Evolutionary conservation across 768 basidiomycete species (phyloP), one percentile per base, ranked within the genome.

Genomic region (Butyriboletus loyo): DNA sequence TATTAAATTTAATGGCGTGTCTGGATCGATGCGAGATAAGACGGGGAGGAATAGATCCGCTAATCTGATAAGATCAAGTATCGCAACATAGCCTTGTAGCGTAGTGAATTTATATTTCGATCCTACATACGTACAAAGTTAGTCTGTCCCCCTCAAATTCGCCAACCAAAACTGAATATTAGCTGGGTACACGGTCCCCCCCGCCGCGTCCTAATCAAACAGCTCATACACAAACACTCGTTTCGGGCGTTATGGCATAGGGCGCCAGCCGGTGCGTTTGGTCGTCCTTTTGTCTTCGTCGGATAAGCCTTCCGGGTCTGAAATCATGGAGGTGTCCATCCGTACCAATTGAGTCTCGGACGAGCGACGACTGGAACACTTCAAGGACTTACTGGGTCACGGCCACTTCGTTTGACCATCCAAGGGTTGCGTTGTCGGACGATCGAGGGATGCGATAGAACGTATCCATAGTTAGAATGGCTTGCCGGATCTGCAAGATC

Each of bases 401-500:
- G 0, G 32, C 32, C 27, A 30, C 34, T 17, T 44, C 24, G 37
- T 21, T 46, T 6, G 52, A 19, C 25, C 27, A 44, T 17, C 28
- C 22, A 10, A 28, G 30, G 1, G 24, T 15, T 3, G 30, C 17
- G 2, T n/a, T 14, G 11, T 31, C 14, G 11, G 53, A 25, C 7
- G 24, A 19, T 15, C 8, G 24, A 11, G 52, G 49, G 3, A 24
- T 15, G 4, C 62, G 55, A 34, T 58, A 61, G 10, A 63, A 61
- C 1, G 51, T 58, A n/a, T 47, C 40, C 34, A 63, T 55, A 17
- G n/a, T 49, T 37, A 53, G n/a, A 24, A 63, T 49, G 21, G 51
- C 58, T 22, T 49, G 49, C 6, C 59, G 52, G 28, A 63, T 64
- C 30, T 64, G 55, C 13, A 40, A 25, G 41, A 64, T 61, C 37